Conservation (phyloP, 2,329 filamentous ascomycete genomes). For the Fonsecaea multimorphosa region DNA sequence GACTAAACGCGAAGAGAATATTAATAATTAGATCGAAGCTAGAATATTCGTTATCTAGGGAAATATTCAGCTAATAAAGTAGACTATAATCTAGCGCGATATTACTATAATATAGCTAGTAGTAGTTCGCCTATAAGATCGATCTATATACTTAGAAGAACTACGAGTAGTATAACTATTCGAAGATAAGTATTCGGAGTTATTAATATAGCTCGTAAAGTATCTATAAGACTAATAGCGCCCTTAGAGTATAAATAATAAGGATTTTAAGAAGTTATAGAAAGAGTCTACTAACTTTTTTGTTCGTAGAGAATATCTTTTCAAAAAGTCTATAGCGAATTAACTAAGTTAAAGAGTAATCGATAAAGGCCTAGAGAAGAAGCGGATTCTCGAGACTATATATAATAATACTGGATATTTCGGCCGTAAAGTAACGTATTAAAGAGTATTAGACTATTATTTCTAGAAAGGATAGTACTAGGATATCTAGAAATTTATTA, state of each 20-base stretch:
- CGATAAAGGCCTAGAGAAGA: no score
- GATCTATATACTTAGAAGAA: no score
- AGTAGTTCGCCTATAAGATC: no score
- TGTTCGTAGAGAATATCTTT: neutral
- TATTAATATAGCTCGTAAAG: no score
- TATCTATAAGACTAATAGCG: no score
- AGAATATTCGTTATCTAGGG: neutral
- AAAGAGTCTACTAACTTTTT: no score
- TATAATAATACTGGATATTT: neutral
- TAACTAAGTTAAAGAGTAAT: neutral
- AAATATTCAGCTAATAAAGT: neutral
- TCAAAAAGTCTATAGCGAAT: neutral
- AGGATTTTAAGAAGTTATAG: no score
- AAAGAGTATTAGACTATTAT: neutral
- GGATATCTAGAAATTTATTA: neutral
- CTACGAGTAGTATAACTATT: no score
- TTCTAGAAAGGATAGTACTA: neutral
- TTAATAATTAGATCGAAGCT: slow-evolving; percentile 2
- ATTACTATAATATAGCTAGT: no score
- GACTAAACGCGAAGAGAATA: neutral
- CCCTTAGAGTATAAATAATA: no score
- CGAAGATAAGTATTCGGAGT: no score
- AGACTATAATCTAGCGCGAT: neutral
- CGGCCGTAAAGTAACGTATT: neutral
- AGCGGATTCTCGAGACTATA: neutral